Base-by-base conservation (phyloP, 257 asterid species). In the Capsicum pubescens region DNA sequence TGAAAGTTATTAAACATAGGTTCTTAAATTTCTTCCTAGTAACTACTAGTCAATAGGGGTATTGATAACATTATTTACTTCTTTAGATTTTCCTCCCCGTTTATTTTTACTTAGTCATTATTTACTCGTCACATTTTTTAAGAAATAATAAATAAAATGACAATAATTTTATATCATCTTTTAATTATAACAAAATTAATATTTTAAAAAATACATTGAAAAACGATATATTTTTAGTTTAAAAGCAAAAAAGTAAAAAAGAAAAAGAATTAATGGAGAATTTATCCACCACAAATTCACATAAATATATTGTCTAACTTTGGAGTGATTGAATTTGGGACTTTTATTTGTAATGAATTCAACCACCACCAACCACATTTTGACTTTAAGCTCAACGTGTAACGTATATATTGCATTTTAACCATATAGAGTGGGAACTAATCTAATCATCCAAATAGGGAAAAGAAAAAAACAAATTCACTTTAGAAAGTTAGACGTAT, bases 381-480 rank as follows among this genome's bases (percentile, higher is more conserved):
- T 44, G 56, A 70, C 79, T 70, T 70, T 44, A 70, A 70, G 10
- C 79, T 17, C 9, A 70, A 36, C 15, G 52, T 17, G 79, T 70
- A 42, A 9, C 9, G 32, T 70, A 70, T 70, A 42, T 17, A 70
- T 44, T 70, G 16, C 79, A 42, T 17, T 68, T 70, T 16, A 70
- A 44, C 79, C 57, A 70, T 44, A 17, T 9, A 17, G 1, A 70
- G 77, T 70, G 79, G 79, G 35, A 44, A 17, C 2, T 7, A 42
- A 7, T 70, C 4, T 70, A 42, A 9, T 70, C 55, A 39, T 44
- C 79, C 8, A 70, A 17, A 8, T 16, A 2, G 35, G 56, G 57
- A 21, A 61, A 61, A 3, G 3, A 9, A 60, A 52, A 8, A 60
- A 61, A 16, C 3, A 58, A 6, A 21, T 15, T 58, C 21, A 58